Evolutionary conservation across 2,329 filamentous ascomycete genomes (phyloP).

Genomic region (Colletotrichum euphorbiae): DNA sequence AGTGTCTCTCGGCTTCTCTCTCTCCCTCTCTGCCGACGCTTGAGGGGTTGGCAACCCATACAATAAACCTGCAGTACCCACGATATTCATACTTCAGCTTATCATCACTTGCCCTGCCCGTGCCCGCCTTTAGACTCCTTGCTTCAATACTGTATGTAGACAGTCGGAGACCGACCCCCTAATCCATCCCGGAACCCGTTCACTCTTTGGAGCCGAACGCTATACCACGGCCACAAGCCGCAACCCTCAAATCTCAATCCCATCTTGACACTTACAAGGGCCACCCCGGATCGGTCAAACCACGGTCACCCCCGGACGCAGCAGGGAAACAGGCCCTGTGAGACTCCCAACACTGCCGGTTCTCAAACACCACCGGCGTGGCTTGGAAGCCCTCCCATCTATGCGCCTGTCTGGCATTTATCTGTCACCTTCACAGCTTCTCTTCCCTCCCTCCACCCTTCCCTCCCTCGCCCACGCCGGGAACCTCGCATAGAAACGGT

Average conservation of each 20-base stretch:
- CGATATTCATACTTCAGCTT: background rate
- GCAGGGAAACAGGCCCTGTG: conserved; percentile 37
- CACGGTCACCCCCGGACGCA: conserved; percentile 32
- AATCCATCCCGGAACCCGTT: background rate
- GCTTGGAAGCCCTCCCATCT: conserved; percentile 40
- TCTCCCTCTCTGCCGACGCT: background rate
- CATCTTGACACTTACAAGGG: conserved; percentile 26
- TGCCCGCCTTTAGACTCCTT: background rate
- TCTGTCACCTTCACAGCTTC: conserved; percentile 5
- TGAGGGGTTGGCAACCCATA: background rate
- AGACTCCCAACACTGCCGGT: conserved; percentile 33
- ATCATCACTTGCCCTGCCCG: background rate
- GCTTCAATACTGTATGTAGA: background rate
- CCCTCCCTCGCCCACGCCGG: background rate
- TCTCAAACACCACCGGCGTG: conserved; percentile 39
- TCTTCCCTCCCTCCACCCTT: background rate
- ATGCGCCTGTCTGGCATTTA: conserved; percentile 9
- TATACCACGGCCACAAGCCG: conserved; percentile 17
- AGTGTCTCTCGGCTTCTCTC: too few species aligned
- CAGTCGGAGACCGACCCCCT: background rate
- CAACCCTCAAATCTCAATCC: conserved; percentile 23
- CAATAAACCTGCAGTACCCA: background rate
- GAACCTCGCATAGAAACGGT: conserved; percentile 10
- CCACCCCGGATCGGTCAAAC: conserved; percentile 30
- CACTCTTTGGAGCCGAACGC: conserved; percentile 8